phyloP scores from a whole-genome alignment of 2,329 filamentous ascomycete species.

The Diplodia mutila region DNA sequence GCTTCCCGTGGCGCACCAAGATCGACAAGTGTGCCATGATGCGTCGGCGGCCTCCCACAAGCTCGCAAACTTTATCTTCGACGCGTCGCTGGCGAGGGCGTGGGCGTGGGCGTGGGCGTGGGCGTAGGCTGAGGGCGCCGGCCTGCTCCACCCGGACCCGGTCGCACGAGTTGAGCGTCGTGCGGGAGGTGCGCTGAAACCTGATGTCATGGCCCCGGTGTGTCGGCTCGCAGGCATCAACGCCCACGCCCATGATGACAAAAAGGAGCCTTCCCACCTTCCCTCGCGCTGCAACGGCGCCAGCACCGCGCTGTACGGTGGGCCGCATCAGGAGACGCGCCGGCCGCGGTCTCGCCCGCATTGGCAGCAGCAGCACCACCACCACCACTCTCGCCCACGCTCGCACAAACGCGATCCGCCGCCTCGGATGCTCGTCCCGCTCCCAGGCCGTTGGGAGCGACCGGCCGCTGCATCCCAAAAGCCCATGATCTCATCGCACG shows the following conservation, averaged over 20 bases:
- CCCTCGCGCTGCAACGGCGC: not conserved
- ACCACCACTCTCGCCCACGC: too few relatives aligned
- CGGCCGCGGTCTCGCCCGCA: not conserved
- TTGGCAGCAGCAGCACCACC: too few relatives aligned
- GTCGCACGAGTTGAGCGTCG: not conserved
- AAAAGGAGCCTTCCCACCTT: not conserved
- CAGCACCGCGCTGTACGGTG: not conserved
- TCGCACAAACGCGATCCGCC: conserved; percentile 1
- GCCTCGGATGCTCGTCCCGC: conserved; percentile 13
- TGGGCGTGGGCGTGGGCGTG: not conserved
- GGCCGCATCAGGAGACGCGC: conserved; percentile 1
- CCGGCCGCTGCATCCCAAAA: conserved; percentile 1
- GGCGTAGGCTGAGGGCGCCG: not conserved
- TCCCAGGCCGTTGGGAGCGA: conserved; percentile 13
- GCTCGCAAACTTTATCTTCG: not conserved
- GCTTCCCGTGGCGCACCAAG: conserved; percentile 11
- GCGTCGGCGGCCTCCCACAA: not conserved
- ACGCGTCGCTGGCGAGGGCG: not conserved
- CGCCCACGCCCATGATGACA: conserved; percentile 6
- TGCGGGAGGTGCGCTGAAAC: not conserved
- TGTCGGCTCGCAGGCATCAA: not conserved
- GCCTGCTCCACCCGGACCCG: not conserved
- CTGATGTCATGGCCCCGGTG: conserved; percentile 5
- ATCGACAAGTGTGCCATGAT: not conserved
- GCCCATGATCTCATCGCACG: conserved; percentile 12